Percentiles rank a stretch among this genome's conserved stretches.
Evolutionary conservation across 306 rosid genomes (phyloP).

Genomic region (Quercus cerris): DNA sequence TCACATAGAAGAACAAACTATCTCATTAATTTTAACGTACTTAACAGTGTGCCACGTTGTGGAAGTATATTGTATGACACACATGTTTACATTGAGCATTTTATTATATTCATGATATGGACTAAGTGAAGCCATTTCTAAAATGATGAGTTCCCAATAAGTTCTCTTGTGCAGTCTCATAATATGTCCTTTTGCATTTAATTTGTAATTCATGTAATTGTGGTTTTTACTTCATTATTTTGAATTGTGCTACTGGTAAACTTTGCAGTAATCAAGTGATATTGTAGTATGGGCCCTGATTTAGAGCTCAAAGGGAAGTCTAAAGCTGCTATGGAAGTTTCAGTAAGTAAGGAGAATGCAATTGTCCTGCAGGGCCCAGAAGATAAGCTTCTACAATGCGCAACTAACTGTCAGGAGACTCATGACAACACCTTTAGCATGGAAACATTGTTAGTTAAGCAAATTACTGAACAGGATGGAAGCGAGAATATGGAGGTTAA

Average conservation of each 20-base stretch:
- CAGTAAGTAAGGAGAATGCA: constrained; percentile 32
- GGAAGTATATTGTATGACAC: too few species aligned
- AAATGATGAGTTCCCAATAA: not conserved
- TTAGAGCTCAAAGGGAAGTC: constrained; percentile 35
- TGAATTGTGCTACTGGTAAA: constrained; percentile 17
- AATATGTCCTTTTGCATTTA: not conserved
- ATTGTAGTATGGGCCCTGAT: constrained; percentile 46
- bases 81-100: too few species aligned
- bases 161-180: not conserved
- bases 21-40: too few species aligned
- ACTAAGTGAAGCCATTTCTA: not conserved
- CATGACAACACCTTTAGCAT: constrained; percentile 10
- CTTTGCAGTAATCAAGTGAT: not conserved
- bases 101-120: too few species aligned
- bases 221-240: not conserved
- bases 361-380: constrained; percentile 4
- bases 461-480: constrained; percentile 7
- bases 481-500: constrained; percentile 50
- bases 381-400: constrained; percentile 24
- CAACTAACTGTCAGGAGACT: constrained; percentile 19
- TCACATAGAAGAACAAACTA: too few species aligned
- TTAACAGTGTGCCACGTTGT: too few species aligned
- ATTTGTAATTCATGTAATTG: constrained; percentile 8
- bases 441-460: constrained; percentile 25
- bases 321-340: constrained; percentile 31